Evolutionary conservation across 2,329 filamentous ascomycete species (phyloP).

Genomic region (Verticillium nubilum): DNA sequence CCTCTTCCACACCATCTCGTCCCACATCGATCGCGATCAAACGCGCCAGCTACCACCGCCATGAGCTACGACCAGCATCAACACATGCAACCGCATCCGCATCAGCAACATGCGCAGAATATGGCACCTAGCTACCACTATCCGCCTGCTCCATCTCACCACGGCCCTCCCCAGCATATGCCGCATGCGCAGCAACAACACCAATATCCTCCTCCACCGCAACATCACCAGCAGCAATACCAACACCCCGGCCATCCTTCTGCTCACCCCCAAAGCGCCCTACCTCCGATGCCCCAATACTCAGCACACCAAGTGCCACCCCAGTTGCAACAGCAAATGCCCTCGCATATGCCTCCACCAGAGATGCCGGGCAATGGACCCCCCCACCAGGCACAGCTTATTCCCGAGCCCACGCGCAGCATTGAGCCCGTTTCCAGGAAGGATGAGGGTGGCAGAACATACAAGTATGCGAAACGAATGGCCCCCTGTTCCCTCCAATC

Average conservation of each 20-base stretch:
- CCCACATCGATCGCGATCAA: not conserved
- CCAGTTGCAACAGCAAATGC: not conserved
- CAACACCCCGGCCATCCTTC: constrained; percentile 2
- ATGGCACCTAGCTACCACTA: constrained; percentile 8
- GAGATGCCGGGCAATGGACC: constrained; percentile 8
- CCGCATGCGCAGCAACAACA: not conserved
- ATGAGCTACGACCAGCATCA: constrained; percentile 12
- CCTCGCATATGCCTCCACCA: constrained; percentile 5
- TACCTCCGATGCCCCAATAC: constrained; percentile 10
- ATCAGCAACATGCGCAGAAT: not conserved
- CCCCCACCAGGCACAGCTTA: constrained; percentile 2
- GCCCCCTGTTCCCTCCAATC: too few species aligned
- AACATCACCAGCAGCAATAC: constrained; percentile 3
- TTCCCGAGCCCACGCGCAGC: not conserved
- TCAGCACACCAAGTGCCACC: constrained; percentile 1
- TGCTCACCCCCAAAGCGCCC: constrained; percentile 6
- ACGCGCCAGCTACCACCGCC: not conserved
- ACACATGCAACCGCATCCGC: constrained; percentile 1
- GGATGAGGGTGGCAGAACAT: not conserved
- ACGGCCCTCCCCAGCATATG: constrained; percentile 2
- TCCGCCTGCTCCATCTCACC: constrained; percentile 3
- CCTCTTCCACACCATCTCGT: not conserved
- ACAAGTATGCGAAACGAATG: not conserved
- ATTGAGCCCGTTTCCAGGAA: constrained; percentile 1
- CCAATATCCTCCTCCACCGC: not conserved